Evolutionary conservation across 371 early-diverging fungal genomes (phyloP).

Genomic region (Mortierella sp.): DNA sequence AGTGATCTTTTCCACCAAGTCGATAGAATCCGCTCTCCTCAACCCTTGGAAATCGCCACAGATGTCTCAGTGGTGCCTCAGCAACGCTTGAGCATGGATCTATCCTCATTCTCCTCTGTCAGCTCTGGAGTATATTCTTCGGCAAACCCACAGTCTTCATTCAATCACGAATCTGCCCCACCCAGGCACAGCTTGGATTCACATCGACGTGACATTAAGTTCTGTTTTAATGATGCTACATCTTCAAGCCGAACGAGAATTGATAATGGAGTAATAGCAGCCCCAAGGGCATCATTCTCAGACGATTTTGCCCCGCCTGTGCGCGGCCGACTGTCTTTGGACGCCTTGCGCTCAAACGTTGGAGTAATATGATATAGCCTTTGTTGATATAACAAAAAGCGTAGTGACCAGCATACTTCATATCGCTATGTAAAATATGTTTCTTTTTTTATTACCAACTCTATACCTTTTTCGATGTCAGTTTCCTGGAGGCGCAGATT

Average conservation of each 20-base stretch:
- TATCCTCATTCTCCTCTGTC: not conserved
- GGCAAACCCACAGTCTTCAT: not conserved
- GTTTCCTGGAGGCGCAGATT: conserved; percentile 5
- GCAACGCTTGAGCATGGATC: conserved; percentile 7
- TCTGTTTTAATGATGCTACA: conserved; percentile 1
- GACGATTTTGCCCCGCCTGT: conserved; percentile 12
- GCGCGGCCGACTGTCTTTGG: conserved; percentile 2
- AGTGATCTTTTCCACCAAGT: conserved; percentile 17
- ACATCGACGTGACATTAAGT: not conserved
- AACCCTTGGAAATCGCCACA: not conserved
- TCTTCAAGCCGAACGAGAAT: not conserved
- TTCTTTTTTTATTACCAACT: not conserved
- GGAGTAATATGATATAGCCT: too few species aligned
- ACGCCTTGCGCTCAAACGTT: not conserved
- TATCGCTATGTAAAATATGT: too few species aligned
- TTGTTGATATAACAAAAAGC: not conserved
- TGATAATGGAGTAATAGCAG: not conserved
- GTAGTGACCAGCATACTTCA: not conserved
- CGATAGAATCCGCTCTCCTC: not conserved
- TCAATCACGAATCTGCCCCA: not conserved
- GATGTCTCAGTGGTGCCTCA: not conserved
- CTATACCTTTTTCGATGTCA: not conserved
- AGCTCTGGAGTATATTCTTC: not conserved
- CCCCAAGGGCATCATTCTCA: conserved; percentile 21
- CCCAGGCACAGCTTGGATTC: conserved; percentile 12